These are phyloP conservation scores for Boletus coccyginus DNA, from an alignment of 768 basidiomycete genomes.

Conservation along the genomic window DNA sequence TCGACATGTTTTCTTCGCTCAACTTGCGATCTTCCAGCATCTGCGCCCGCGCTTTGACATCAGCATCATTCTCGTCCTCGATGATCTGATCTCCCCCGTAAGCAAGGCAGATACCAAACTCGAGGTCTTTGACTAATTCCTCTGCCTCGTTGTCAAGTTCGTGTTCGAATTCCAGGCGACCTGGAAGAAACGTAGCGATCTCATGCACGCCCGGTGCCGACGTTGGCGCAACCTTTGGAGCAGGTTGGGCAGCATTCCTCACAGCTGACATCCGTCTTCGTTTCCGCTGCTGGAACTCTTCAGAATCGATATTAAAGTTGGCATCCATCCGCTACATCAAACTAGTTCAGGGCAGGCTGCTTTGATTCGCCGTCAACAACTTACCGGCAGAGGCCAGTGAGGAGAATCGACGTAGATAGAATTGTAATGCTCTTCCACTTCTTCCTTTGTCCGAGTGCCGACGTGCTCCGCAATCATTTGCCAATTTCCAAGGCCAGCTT, in stretches of 20 bases:
- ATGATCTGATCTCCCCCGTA: constrained; percentile 82
- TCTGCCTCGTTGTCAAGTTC: constrained; percentile 98
- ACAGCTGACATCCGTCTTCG: constrained; percentile 83
- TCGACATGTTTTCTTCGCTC: constrained; percentile 15
- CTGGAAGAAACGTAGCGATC: constrained; percentile 89
- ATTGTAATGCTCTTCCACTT: constrained; percentile 88
- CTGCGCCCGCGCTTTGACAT: constrained; percentile 53
- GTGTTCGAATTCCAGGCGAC: constrained; percentile 97
- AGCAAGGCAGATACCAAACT: constrained; percentile 85
- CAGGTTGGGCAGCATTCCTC: constrained; percentile 52
- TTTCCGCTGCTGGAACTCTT: constrained; percentile 87
- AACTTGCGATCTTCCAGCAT: constrained; percentile 40
- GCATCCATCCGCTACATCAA: constrained; percentile 40
- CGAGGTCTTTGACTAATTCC: constrained; percentile 90
- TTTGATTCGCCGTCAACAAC: constrained; percentile 24
- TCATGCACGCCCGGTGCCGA: constrained; percentile 93
- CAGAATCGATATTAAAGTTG: constrained; percentile 69
- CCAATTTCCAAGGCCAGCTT: constrained; percentile 95
- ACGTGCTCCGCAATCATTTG: constrained; percentile 93
- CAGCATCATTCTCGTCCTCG: constrained; percentile 76
- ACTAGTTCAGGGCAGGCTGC: not conserved
- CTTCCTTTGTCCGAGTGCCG: constrained; percentile 90
- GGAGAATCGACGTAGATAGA: constrained; percentile 75
- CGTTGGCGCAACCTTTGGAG: constrained; percentile 74
- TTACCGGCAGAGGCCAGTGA: constrained; percentile 78